Evolutionary conservation across 2,329 filamentous ascomycete genomes (phyloP).

Genomic region (Corniculantispora saksenae): DNA sequence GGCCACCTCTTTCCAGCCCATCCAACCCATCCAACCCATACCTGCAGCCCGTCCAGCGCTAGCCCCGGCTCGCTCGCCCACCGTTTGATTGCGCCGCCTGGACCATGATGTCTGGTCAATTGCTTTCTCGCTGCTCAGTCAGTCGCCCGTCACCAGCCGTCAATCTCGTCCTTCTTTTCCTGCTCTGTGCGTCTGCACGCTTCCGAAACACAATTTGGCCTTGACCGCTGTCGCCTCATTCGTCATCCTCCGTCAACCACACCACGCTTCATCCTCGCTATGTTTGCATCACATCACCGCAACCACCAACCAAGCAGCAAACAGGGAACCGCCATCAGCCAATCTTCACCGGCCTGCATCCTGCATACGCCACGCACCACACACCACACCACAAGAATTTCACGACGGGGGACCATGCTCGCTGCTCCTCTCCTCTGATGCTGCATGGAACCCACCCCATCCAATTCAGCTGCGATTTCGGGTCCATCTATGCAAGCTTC

Average conservation of each 20-base stretch:
- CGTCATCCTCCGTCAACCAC: background rate
- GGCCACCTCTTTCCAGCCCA: no score
- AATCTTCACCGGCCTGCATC: slow-evolving; percentile 12
- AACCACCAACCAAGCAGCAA: background rate
- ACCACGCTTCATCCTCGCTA: background rate
- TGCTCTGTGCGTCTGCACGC: background rate
- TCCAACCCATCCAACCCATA: no score
- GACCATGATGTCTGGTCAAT: slow-evolving; percentile 1
- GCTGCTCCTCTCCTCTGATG: background rate
- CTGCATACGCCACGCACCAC: slow-evolving; percentile 6
- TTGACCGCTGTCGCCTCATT: background rate
- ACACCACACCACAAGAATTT: background rate
- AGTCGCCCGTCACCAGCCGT: background rate
- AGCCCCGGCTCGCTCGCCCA: no score
- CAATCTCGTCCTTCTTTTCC: background rate
- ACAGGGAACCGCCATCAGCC: background rate
- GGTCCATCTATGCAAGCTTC: background rate
- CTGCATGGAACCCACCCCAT: background rate
- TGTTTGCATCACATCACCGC: background rate
- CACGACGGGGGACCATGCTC: background rate
- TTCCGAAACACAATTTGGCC: slow-evolving; percentile 11
- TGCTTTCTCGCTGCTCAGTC: background rate
- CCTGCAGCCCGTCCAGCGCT: background rate
- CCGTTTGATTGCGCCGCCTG: slow-evolving; percentile 6
- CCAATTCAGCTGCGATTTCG: slow-evolving; percentile 3